These are phyloP conservation scores for Neopestalotiopsis sp. DNA, from an alignment of 2,329 filamentous ascomycete genomes.

Conservation along the genomic window DNA sequence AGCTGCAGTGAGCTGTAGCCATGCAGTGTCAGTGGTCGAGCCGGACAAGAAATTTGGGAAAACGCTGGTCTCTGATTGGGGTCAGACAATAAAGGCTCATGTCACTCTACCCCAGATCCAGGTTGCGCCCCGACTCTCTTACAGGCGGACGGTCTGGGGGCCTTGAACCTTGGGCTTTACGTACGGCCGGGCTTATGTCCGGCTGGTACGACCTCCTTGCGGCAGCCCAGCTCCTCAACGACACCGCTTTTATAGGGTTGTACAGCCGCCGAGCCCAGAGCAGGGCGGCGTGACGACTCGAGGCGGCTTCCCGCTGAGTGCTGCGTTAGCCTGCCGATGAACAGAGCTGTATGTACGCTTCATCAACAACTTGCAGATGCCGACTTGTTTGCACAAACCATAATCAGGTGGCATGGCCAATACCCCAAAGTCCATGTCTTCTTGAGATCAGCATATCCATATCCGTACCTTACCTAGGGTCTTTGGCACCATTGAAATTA, in stretches of 20 bases:
- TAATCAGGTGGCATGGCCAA: not conserved
- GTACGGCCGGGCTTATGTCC: conserved; percentile 1
- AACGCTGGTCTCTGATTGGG: conserved; percentile 8
- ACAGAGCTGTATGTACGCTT: not conserved
- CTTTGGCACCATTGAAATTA: not conserved
- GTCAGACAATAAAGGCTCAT: not conserved
- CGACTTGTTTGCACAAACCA: not conserved
- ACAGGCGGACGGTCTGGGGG: conserved; percentile 3
- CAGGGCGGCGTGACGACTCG: conserved; percentile 1
- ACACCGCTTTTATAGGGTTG: conserved; percentile 6
- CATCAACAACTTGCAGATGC: conserved; percentile 7
- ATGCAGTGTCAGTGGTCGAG: conserved; percentile 7
- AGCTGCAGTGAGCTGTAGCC: conserved; percentile 12
- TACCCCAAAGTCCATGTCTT: no score
- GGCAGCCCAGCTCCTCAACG: not conserved
- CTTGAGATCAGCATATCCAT: no score
- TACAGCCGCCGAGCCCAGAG: not conserved
- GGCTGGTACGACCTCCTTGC: not conserved
- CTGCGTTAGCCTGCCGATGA: not conserved
- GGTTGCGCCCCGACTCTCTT: not conserved
- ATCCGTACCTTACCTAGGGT: not conserved
- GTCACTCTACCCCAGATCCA: conserved; percentile 15
- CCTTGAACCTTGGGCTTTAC: not conserved
- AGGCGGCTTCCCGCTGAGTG: conserved; percentile 3
- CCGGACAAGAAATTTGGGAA: not conserved